phyloP scores from a whole-genome alignment of 2,329 filamentous ascomycete species.

The Apiospora phragmitis region DNA sequence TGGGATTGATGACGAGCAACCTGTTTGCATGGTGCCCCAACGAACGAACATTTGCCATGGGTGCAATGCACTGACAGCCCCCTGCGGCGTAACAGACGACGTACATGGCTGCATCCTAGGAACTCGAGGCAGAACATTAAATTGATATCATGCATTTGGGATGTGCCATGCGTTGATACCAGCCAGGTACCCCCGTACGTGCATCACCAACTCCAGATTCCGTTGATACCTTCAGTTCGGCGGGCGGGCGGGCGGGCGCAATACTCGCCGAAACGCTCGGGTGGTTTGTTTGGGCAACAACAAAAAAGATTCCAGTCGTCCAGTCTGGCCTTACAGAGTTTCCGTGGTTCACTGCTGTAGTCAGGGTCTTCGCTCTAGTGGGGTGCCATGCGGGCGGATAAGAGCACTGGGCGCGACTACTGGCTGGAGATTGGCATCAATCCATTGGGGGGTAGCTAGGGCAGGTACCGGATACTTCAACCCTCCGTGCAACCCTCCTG shows the following conservation, averaged over 20 bases:
- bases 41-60: background rate
- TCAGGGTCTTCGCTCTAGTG: conserved; percentile 7
- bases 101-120: background rate
- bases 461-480: conserved; percentile 1
- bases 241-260: background rate
- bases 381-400: conserved; percentile 8
- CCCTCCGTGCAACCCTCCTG: background rate
- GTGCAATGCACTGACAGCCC: background rate
- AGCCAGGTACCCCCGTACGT: background rate
- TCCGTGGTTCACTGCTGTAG: background rate
- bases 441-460: background rate
- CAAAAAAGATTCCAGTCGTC: background rate
- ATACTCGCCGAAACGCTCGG: conserved; percentile 1
- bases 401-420: background rate
- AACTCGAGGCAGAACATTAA: background rate
- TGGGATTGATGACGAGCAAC: background rate
- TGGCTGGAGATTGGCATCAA: conserved; percentile 1
- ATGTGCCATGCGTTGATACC: background rate
- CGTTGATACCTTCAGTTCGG: background rate
- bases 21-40: background rate
- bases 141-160: background rate
- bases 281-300: background rate
- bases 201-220: background rate
- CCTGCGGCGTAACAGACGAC: background rate
- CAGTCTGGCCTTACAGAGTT: background rate